A percentile compares a stretch with the other conserved stretches of the same genome.
Conservation (phyloP, 495 filamentous ascomycete species). For the Talaromyces stipitatus region DNA sequence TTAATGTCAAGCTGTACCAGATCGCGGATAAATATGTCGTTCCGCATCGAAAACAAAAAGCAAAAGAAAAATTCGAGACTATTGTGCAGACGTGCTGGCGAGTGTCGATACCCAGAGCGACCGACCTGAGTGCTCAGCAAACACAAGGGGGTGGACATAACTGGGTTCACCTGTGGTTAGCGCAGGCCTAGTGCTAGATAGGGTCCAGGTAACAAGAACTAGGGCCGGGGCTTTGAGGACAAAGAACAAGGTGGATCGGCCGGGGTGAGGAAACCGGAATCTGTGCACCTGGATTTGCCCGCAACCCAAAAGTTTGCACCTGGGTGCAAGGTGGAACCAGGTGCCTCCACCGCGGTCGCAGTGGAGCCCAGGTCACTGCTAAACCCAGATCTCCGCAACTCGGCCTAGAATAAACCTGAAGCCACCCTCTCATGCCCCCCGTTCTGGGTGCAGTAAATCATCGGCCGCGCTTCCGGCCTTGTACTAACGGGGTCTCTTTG, state of each 20-base stretch:
- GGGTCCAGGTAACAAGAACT: no score
- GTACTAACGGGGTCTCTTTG: not conserved
- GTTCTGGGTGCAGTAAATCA: not conserved
- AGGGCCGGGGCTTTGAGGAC: no score
- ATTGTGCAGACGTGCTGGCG: conserved; percentile 14
- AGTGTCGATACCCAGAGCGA: not conserved
- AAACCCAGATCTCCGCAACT: not conserved
- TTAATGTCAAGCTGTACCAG: conserved; percentile 32
- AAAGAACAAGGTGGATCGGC: no score
- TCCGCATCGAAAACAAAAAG: conserved; percentile 18
- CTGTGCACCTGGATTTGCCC: no score
- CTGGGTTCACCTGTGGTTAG: no score
- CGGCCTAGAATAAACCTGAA: not conserved
- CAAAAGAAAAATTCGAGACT: conserved; percentile 22
- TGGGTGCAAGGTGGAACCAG: no score
- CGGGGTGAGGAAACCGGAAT: no score
- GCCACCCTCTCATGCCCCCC: not conserved
- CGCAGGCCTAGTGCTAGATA: no score
- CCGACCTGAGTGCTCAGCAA: not conserved
- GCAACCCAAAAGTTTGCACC: no score
- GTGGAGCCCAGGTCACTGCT: not conserved
- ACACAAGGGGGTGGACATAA: no score
- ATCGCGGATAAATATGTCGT: conserved; percentile 37
- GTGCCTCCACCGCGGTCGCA: no score
- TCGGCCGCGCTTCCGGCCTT: not conserved